A percentile compares a stretch with the other conserved stretches of the same genome.
Conservation (phyloP, 108 stramenopile genomes). For the Cyclotella sp. region DNA sequence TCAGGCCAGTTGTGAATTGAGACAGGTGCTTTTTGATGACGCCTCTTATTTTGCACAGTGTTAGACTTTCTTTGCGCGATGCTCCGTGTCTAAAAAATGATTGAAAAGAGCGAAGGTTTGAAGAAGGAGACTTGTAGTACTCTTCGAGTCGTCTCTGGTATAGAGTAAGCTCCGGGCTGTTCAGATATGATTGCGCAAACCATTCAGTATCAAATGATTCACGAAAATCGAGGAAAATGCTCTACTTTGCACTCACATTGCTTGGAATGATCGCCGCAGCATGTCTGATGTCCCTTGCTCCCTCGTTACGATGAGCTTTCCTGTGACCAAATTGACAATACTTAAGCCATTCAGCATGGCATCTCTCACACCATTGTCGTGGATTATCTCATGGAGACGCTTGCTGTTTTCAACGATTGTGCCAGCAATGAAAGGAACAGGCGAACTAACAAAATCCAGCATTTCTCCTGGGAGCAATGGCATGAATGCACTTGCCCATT, state of each 20-base stretch:
- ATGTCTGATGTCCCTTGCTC: conserved; percentile 53
- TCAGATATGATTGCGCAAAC: not conserved
- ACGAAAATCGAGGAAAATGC: not conserved
- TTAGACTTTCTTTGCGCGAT: conserved; percentile 49
- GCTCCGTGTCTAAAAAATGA: conserved; percentile 42
- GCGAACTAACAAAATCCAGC: conserved; percentile 62
- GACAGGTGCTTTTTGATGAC: conserved; percentile 45
- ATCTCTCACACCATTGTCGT: conserved; percentile 49
- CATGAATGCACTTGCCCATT: conserved; percentile 63
- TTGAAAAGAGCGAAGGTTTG: conserved; percentile 46
- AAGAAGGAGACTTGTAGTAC: conserved; percentile 38
- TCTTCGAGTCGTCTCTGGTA: conserved; percentile 45
- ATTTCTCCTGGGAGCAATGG: conserved; percentile 54
- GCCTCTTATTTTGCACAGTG: conserved; percentile 42
- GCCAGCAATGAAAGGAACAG: conserved; percentile 60
- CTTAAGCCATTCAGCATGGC: conserved; percentile 54
- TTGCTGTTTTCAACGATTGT: conserved; percentile 47
- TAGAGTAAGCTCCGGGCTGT: conserved; percentile 40
- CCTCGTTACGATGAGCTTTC: conserved; percentile 50
- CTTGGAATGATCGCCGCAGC: conserved; percentile 46
- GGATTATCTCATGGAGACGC: conserved; percentile 34
- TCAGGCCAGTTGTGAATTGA: conserved; percentile 37
- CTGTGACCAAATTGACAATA: conserved; percentile 50
- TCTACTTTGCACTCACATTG: conserved; percentile 34
- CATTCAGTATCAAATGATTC: not conserved